Conservation (phyloP, 1,284 basidiomycete species). For the Melampsora americana region DNA sequence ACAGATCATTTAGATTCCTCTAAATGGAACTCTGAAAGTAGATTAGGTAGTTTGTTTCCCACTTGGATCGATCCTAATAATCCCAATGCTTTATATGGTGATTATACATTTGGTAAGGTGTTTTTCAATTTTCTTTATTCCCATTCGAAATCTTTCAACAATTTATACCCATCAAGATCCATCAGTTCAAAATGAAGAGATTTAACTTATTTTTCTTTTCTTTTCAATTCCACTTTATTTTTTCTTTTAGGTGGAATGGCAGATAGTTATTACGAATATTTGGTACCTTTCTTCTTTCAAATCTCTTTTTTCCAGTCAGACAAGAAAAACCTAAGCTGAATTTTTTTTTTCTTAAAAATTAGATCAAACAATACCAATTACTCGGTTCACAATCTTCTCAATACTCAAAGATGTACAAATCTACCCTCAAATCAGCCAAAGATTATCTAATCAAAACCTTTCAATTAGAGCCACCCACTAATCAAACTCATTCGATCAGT, state of each 20-base stretch:
- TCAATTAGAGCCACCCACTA: constrained; percentile 54
- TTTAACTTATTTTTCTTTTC: too few relatives aligned
- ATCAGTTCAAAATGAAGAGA: too few relatives aligned
- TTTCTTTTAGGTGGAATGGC: constrained; percentile 42
- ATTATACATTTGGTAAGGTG: constrained; percentile 57
- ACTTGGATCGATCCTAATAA: constrained; percentile 54
- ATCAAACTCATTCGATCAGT: too few relatives aligned
- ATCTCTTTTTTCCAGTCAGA: not conserved
- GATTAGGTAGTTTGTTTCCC: constrained; percentile 54
- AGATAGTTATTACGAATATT: constrained; percentile 61
- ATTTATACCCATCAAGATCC: too few relatives aligned
- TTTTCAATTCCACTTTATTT: too few relatives aligned
- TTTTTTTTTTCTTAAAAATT: not conserved
- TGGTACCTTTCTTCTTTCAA: constrained; percentile 47
- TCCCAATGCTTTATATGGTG: constrained; percentile 46
- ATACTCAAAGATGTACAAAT: constrained; percentile 58
- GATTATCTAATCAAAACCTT: constrained; percentile 56
- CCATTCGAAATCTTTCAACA: not conserved
- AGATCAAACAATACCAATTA: constrained; percentile 55
- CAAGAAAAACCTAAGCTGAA: not conserved
- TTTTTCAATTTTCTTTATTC: not conserved
- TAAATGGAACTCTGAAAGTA: constrained; percentile 22
- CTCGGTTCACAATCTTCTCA: constrained; percentile 56
- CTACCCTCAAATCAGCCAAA: constrained; percentile 57
- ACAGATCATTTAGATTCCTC: constrained; percentile 57